Conservation (phyloP, 2,329 filamentous ascomycete genomes). For the Cephalotrichum gorgonifer region DNA sequence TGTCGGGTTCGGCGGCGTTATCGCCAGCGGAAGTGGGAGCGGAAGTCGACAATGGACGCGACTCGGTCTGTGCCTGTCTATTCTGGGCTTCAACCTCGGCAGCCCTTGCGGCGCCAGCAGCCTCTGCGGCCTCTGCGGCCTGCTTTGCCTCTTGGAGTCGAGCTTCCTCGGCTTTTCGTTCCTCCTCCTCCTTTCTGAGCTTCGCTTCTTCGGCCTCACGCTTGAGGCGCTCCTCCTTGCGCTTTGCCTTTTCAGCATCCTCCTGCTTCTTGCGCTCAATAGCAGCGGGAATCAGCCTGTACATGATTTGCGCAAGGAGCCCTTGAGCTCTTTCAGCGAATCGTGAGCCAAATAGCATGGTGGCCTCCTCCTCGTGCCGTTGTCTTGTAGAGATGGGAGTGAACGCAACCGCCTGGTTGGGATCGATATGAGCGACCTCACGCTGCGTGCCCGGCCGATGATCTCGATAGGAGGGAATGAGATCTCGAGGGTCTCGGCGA, state of each 20-base stretch:
- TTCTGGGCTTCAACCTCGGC: neutral
- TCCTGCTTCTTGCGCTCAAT: constrained; percentile 66
- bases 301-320: constrained; percentile 56
- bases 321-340: constrained; percentile 56
- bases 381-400: constrained; percentile 57
- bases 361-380: constrained; percentile 84
- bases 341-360: constrained; percentile 63
- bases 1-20: constrained; percentile 17
- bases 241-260: constrained; percentile 48
- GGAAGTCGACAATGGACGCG: neutral
- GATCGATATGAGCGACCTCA: constrained; percentile 42
- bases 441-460: constrained; percentile 36
- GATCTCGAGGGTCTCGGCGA: constrained; percentile 40
- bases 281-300: constrained; percentile 69
- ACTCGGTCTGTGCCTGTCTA: neutral
- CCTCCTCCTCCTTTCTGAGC: constrained; percentile 56
- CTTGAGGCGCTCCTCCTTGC: constrained; percentile 53
- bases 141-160: constrained; percentile 1
- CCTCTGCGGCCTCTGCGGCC: constrained; percentile 14
- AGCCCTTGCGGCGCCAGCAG: neutral
- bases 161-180: constrained; percentile 46
- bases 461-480: constrained; percentile 32
- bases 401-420: constrained; percentile 69
- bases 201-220: constrained; percentile 61
- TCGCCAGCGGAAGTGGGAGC: neutral